Evolutionary conservation across 2,329 filamentous ascomycete genomes (phyloP).

Genomic region (Aspergillus sp.): DNA sequence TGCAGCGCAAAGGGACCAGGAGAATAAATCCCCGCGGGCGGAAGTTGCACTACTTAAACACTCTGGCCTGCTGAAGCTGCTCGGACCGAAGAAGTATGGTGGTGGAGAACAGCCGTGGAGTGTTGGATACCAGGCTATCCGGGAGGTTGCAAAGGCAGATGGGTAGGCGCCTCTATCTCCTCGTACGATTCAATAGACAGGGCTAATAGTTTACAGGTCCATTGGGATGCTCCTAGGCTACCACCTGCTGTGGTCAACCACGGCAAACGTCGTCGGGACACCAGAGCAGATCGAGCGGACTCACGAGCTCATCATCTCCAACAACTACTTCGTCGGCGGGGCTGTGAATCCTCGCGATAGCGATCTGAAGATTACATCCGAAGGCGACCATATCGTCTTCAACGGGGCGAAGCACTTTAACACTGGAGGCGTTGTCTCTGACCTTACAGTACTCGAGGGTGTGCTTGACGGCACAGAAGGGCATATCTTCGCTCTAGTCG

Average conservation of each 20-base stretch:
- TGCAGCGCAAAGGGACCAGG: conserved; percentile 49
- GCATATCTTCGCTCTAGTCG: conserved; percentile 64
- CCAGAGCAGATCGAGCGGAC: conserved; percentile 59
- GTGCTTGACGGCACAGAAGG: conserved; percentile 55
- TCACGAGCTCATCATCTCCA: conserved; percentile 58
- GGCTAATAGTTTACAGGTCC: conserved; percentile 39
- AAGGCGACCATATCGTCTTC: conserved; percentile 58
- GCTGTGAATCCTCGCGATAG: conserved; percentile 66
- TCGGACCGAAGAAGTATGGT: conserved; percentile 52
- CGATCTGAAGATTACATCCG: conserved; percentile 57
- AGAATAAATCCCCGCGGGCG: conserved; percentile 53
- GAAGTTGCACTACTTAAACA: conserved; percentile 55
- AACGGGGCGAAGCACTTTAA: conserved; percentile 67
- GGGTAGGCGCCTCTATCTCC: conserved; percentile 43
- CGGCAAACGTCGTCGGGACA: conserved; percentile 60
- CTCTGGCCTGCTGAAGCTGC: conserved; percentile 50
- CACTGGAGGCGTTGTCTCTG: conserved; percentile 65
- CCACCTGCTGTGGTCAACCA: conserved; percentile 64
- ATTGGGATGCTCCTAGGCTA: conserved; percentile 67
- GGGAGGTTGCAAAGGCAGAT: conserved; percentile 64
- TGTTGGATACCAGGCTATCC: conserved; percentile 59
- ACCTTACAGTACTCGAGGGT: conserved; percentile 65
- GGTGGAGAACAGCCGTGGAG: conserved; percentile 56
- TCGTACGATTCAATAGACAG: too few relatives aligned
- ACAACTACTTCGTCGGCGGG: conserved; percentile 67